These are phyloP conservation scores for Imleria badia DNA, from an alignment of 768 basidiomycete species.

Conservation along the genomic window DNA sequence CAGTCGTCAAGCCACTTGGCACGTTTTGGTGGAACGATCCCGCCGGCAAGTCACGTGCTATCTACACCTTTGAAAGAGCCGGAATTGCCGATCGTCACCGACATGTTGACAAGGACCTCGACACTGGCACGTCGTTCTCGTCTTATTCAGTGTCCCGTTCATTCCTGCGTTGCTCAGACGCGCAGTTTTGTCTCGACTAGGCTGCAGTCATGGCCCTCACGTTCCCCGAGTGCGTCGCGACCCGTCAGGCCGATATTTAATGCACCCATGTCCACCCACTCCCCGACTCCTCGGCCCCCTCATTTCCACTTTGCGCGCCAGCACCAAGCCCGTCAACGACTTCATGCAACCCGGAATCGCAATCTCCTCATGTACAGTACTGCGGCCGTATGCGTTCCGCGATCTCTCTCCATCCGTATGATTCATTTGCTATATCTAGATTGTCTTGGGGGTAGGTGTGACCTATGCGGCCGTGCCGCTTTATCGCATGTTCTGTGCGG, in stretches of 20 bases:
- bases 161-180: no score
- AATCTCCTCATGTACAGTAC: conserved; percentile 82
- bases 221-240: neutral
- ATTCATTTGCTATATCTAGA: conserved; percentile 48
- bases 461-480: conserved; percentile 98
- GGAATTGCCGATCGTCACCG: neutral
- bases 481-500: conserved; percentile 97
- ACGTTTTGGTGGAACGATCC: neutral
- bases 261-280: conserved; percentile 15
- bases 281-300: neutral
- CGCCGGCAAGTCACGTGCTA: conserved; percentile 20
- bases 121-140: no score
- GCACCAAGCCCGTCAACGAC: conserved; percentile 35
- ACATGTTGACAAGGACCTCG: conserved; percentile 7
- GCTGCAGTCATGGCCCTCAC: conserved; percentile 3
- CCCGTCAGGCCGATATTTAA: neutral
- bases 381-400: conserved; percentile 60
- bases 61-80: neutral
- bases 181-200: neutral
- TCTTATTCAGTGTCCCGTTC: no score
- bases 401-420: neutral
- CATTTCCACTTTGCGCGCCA: conserved; percentile 15
- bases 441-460: conserved; percentile 74
- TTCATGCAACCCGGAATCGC: conserved; percentile 63
- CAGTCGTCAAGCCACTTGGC: neutral